phyloP scores from a whole-genome alignment of 1,284 basidiomycete genomes.

The Trichosporon sp. region DNA sequence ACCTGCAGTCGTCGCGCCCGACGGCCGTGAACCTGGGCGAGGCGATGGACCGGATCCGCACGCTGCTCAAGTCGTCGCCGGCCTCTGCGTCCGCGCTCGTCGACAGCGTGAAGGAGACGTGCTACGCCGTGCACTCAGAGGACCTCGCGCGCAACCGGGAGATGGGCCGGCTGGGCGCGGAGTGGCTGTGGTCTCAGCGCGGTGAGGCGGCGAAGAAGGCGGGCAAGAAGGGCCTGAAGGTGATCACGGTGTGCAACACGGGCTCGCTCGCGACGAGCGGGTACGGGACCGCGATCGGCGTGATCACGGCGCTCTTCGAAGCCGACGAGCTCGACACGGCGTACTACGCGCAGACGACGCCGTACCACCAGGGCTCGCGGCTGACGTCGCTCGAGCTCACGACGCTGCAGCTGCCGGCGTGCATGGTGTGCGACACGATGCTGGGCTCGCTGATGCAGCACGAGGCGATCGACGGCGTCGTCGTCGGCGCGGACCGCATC shows the following conservation, averaged over 20 bases:
- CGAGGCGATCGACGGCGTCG: conserved; percentile 77
- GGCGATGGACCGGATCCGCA: conserved; percentile 66
- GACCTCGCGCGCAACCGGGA: conserved; percentile 75
- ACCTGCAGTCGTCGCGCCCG: conserved; percentile 77
- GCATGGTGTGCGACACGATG: conserved; percentile 93
- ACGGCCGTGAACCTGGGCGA: conserved; percentile 89
- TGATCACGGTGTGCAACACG: conserved; percentile 93
- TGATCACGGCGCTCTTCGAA: conserved; percentile 82
- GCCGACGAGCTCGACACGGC: conserved; percentile 68
- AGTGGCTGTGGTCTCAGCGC: conserved; percentile 68
- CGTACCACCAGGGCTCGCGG: conserved; percentile 76
- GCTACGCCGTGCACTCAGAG: conserved; percentile 64
- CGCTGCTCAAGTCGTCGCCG: conserved; percentile 30
- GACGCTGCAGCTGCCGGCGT: conserved; percentile 70
- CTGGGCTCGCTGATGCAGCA: conserved; percentile 87
- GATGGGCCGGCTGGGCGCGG: conserved; percentile 76
- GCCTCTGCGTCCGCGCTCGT: conserved; percentile 52
- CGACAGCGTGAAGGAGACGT: conserved; percentile 56
- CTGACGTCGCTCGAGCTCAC: conserved; percentile 82
- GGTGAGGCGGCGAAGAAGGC: conserved; percentile 26
- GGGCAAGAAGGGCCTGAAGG: conserved; percentile 59
- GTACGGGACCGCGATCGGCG: conserved; percentile 87
- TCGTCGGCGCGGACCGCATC: conserved; percentile 78
- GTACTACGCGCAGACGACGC: conserved; percentile 82
- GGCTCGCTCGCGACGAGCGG: conserved; percentile 88